Percentiles rank a stretch among this genome's conserved stretches.
These are phyloP conservation scores for Talaromyces ruber DNA, from an alignment of 495 filamentous ascomycete species.

Conservation along the genomic window DNA sequence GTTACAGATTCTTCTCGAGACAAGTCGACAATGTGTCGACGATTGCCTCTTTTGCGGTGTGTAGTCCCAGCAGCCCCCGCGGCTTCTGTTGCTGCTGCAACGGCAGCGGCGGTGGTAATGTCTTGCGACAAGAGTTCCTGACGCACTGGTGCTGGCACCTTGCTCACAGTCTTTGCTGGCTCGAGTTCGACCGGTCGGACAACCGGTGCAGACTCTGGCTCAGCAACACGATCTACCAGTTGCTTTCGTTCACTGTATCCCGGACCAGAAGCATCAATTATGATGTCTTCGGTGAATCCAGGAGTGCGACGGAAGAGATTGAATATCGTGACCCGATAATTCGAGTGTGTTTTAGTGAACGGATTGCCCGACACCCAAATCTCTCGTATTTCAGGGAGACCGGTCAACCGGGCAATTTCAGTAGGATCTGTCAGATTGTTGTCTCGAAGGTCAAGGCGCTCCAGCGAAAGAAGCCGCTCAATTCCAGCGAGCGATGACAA, in stretches of 20 bases:
- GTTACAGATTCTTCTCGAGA: conserved; percentile 49
- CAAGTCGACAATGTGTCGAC: conserved; percentile 78
- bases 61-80: conserved; percentile 32
- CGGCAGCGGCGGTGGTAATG: conserved; percentile 1
- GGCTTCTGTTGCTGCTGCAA: conserved; percentile 38
- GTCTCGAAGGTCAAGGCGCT: conserved; percentile 84
- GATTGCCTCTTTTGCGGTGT: conserved; percentile 44
- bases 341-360: conserved; percentile 77
- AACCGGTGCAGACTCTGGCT: conserved; percentile 66
- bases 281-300: conserved; percentile 82
- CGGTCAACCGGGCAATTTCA: conserved; percentile 82
- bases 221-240: conserved; percentile 71
- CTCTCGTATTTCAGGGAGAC: conserved; percentile 83
- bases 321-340: conserved; percentile 84
- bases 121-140: conserved; percentile 30
- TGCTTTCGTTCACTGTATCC: conserved; percentile 75
- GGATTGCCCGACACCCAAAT: conserved; percentile 87
- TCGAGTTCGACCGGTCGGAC: conserved; percentile 55
- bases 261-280: conserved; percentile 76
- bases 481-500: conserved; percentile 83
- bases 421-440: conserved; percentile 85
- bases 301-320: conserved; percentile 92
- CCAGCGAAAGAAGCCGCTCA: conserved; percentile 78
- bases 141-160: conserved; percentile 17
- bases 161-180: conserved; percentile 54